A percentile compares a stretch with the other conserved stretches of the same genome.
Evolutionary conservation across 2,329 filamentous ascomycete species (phyloP).

Genomic region (Cercospora berteroae): DNA sequence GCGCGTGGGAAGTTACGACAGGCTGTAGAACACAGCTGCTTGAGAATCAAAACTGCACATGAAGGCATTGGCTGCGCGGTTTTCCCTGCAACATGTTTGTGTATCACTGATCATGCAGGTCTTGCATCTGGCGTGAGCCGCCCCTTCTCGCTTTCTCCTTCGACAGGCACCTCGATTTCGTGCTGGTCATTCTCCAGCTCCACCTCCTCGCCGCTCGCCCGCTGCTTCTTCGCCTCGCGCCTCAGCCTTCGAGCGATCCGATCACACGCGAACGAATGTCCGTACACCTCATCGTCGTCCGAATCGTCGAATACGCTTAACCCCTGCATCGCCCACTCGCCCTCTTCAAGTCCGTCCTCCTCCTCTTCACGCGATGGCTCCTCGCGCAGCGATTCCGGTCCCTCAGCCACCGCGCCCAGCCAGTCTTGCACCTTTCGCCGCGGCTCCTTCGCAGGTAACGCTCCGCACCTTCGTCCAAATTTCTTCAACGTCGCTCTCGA

Average conservation of each 20-base stretch:
- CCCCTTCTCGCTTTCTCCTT: neutral
- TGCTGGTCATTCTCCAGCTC: neutral
- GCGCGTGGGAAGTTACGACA: neutral
- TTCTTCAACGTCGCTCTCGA: slow-evolving; percentile 1
- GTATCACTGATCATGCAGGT: neutral
- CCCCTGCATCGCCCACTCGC: slow-evolving; percentile 7
- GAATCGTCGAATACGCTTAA: slow-evolving; percentile 8
- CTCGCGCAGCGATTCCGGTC: neutral
- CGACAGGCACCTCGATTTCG: neutral
- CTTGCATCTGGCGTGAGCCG: neutral
- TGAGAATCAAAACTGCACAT: slow-evolving; percentile 1
- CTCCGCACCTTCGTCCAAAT: slow-evolving; percentile 2
- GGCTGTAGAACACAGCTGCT: slow-evolving; percentile 1
- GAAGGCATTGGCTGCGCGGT: neutral
- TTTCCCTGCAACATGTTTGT: neutral
- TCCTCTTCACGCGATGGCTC: neutral
- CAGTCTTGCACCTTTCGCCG: neutral
- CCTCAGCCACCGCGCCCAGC: neutral
- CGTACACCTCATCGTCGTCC: slow-evolving; percentile 2
- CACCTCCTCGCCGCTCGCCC: neutral
- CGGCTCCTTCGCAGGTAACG: neutral
- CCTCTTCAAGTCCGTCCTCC: neutral
- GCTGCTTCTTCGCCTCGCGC: neutral
- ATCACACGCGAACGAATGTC: neutral
- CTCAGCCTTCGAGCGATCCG: neutral